phyloP scores from a whole-genome alignment of 345 rosid genomes.

The Trapa incisa region DNA sequence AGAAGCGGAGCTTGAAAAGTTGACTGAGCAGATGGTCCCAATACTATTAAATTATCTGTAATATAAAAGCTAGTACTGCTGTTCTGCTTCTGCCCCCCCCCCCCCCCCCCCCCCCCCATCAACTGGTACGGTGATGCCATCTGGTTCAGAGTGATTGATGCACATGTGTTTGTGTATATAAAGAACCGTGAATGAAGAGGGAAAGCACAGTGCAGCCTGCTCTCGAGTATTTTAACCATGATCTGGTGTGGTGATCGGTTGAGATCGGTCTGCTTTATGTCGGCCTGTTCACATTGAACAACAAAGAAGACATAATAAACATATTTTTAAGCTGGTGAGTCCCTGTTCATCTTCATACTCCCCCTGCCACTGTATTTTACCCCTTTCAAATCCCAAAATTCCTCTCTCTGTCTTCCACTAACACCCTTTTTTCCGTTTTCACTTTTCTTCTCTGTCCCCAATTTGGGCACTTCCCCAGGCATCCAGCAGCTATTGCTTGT shows the following conservation, averaged over 20 bases:
- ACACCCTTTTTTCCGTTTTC: constrained; percentile 8
- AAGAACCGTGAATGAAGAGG: too few relatives aligned
- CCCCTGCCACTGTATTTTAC: background rate
- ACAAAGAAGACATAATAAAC: constrained; percentile 7
- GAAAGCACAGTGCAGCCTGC: too few relatives aligned
- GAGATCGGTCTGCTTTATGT: constrained; percentile 44
- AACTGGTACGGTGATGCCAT: too few relatives aligned
- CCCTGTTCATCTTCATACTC: constrained; percentile 18
- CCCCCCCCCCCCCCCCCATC: too few relatives aligned
- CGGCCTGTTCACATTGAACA: constrained; percentile 45
- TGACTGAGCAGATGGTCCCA: too few relatives aligned
- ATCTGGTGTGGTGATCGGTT: background rate
- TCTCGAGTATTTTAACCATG: too few relatives aligned
- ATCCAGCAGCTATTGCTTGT: background rate
- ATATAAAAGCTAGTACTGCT: too few relatives aligned
- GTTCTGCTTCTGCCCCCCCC: too few relatives aligned
- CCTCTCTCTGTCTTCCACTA: constrained; percentile 13
- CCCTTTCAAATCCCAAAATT: constrained; percentile 9
- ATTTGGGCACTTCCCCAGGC: background rate
- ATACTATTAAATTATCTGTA: too few relatives aligned
- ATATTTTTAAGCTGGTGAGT: constrained; percentile 36
- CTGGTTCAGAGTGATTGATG: too few relatives aligned
- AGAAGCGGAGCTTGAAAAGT: too few relatives aligned
- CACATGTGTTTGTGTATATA: too few relatives aligned
- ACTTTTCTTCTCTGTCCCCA: constrained; percentile 6